A percentile compares a stretch with the other conserved stretches of the same genome.
phyloP scores from a whole-genome alignment of 2,329 filamentous ascomycete genomes.

The Colletotrichum sp. region DNA sequence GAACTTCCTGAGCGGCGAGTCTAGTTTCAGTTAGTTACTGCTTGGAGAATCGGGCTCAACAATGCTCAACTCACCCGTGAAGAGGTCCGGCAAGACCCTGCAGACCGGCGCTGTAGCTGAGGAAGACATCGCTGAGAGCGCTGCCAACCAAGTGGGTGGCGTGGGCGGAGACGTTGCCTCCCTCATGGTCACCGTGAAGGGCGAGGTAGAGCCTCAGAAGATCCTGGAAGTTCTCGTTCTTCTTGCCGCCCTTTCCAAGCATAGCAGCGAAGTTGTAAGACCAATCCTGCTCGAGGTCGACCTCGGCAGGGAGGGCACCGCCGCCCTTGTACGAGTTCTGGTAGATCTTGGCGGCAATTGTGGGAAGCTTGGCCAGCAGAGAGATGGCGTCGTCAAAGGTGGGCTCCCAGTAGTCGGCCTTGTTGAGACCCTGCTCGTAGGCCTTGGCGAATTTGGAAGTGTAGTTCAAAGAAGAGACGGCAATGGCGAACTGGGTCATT shows the following conservation, averaged over 20 bases:
- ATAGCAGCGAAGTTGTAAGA: slow-evolving; percentile 98
- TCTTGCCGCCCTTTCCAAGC: slow-evolving; percentile 85
- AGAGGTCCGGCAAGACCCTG: slow-evolving; percentile 91
- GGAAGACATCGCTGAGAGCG: slow-evolving; percentile 91
- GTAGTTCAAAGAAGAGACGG: slow-evolving; percentile 94
- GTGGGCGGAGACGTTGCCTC: slow-evolving; percentile 96
- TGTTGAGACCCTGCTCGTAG: slow-evolving; percentile 89
- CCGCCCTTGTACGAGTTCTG: slow-evolving; percentile 84
- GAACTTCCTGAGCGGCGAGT: slow-evolving; percentile 93
- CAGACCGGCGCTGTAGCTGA: slow-evolving; percentile 94
- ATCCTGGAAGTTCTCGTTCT: slow-evolving; percentile 95
- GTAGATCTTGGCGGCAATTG: slow-evolving; percentile 97
- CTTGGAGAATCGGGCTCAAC: not conserved
- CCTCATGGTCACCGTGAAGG: slow-evolving; percentile 97
- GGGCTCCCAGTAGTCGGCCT: slow-evolving; percentile 98
- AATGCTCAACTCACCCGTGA: slow-evolving; percentile 29
- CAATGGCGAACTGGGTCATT: slow-evolving; percentile 97
- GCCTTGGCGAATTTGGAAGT: slow-evolving; percentile 92
- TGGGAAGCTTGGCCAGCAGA: slow-evolving; percentile 93
- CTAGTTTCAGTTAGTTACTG: slow-evolving; percentile 40
- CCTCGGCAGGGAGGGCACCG: slow-evolving; percentile 74
- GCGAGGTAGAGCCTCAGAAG: slow-evolving; percentile 92
- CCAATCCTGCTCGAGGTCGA: slow-evolving; percentile 92
- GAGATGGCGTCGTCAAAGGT: slow-evolving; percentile 96
- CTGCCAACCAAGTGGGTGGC: slow-evolving; percentile 94